Evolutionary conservation across 257 asterid species (phyloP), one percentile per base, ranked within the genome.

Genomic region (Prunella vulgaris): DNA sequence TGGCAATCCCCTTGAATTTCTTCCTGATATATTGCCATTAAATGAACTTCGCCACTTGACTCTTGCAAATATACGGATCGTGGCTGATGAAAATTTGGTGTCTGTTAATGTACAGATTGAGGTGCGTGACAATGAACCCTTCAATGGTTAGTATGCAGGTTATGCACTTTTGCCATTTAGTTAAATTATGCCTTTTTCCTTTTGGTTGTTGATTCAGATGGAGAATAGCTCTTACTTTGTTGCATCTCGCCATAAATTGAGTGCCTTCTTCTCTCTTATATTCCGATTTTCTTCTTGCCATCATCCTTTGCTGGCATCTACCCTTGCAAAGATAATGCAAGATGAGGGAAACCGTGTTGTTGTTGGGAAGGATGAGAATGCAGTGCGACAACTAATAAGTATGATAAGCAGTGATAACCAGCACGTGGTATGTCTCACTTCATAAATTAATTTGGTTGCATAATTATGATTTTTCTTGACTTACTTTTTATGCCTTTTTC

Each of bases 261-360:
- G 99, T 70, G 97, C 95, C 81, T 91, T 94, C 88, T 94, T 94
- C 84, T 86, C 99, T 61, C 99, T 94, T 76, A 86, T 94, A 81
- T 94, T 94, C 81, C 97, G 99, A 51, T 94, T 94, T 84, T 94
- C 99, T 78, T 91, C 99, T 49, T 94, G 99, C 84, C 99, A 94
- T 72, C 99, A 94, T 80, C 97, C 97, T 72, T 82, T 94, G 84
- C 80, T 94, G 77, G 99, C 97, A 82, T 94, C 99, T 44, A 96
- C 99, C 62, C 86, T 94, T 79, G 96, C 95, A 21, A 94, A 94
- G 84, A 91, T 91, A 85, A 94, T 94, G 95, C 97, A 86, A 79
- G 97, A 94, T 74, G 95, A 89, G 68, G 95, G 79, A 73, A 94
- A 94, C 81, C 88, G 96, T 71, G 91, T 83, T 28, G 97, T 89